Evolutionary conservation across 306 rosid species (phyloP).

Genomic region (Rosa rugosa): DNA sequence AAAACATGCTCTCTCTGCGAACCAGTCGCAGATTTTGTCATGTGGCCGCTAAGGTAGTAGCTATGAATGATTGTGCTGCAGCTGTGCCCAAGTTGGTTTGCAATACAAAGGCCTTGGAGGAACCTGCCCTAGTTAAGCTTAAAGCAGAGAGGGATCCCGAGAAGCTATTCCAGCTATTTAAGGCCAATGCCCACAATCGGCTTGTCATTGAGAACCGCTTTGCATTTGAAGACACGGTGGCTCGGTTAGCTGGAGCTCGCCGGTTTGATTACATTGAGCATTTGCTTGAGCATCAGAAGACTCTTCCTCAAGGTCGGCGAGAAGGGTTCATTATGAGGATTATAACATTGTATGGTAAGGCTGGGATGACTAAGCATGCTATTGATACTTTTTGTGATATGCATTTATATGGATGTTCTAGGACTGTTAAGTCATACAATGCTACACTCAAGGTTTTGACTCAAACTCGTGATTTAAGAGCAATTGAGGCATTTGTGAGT

Average conservation of each 20-base stretch:
- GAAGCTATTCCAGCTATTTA: conserved; percentile 54
- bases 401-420: conserved; percentile 47
- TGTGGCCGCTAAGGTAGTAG: conserved; percentile 27
- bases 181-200: conserved; percentile 65
- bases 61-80: conserved; percentile 17
- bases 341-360: conserved; percentile 66
- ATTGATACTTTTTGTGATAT: conserved; percentile 53
- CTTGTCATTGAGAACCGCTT: conserved; percentile 59
- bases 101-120: conserved; percentile 35
- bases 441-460: conserved; percentile 64
- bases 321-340: conserved; percentile 72
- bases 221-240: conserved; percentile 68
- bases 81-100: conserved; percentile 17
- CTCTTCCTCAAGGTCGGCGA: conserved; percentile 67
- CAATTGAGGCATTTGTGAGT: conserved; percentile 32
- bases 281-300: conserved; percentile 68
- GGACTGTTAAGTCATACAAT: conserved; percentile 76
- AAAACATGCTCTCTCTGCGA: conserved; percentile 76
- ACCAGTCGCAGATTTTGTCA: conserved; percentile 58
- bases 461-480: conserved; percentile 34
- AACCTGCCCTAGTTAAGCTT: conserved; percentile 53
- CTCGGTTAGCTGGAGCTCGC: conserved; percentile 65
- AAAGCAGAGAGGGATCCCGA: conserved; percentile 68
- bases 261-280: conserved; percentile 65
- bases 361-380: conserved; percentile 68